Evolutionary conservation across 164 flowering plant species (phyloP).

Genomic region (Tinospora cordifolia): DNA sequence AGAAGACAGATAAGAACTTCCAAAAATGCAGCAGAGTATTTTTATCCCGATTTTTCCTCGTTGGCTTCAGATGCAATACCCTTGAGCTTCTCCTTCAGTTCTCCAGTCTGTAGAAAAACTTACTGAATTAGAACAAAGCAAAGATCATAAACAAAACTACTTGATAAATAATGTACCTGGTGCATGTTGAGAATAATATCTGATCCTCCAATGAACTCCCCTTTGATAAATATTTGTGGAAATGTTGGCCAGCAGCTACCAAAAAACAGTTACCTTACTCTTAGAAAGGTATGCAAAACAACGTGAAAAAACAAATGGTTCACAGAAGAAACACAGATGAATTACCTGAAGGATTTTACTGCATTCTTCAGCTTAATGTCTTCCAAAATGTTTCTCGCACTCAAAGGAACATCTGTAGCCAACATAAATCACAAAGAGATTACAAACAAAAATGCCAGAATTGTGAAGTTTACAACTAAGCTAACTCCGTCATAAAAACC

Average conservation of each 20-base stretch:
- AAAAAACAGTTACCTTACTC: no score
- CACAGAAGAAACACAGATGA: not conserved
- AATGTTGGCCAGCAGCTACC: constrained; percentile 92
- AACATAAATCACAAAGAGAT: no score
- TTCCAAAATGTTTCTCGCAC: constrained; percentile 84
- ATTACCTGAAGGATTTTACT: constrained; percentile 74
- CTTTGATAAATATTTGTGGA: constrained; percentile 91
- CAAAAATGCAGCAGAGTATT: no score
- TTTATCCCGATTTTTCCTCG: constrained; percentile 26
- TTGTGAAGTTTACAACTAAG: no score
- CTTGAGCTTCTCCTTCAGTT: constrained; percentile 63
- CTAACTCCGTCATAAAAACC: no score
- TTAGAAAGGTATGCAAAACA: no score
- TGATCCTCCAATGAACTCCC: constrained; percentile 89
- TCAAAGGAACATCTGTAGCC: constrained; percentile 64
- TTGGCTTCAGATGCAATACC: constrained; percentile 19
- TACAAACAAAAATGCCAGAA: no score
- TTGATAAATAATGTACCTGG: constrained; percentile 30
- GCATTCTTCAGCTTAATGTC: constrained; percentile 69
- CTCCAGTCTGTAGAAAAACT: constrained; percentile 44
- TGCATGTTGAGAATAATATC: constrained; percentile 86
- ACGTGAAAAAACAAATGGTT: no score
- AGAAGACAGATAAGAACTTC: not conserved
- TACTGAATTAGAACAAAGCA: constrained; percentile 7
- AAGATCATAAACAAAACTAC: not conserved